Evolutionary conservation across 331 rosid species (phyloP), one percentile per base, ranked within the genome.

Genomic region (Acacia concinna): DNA sequence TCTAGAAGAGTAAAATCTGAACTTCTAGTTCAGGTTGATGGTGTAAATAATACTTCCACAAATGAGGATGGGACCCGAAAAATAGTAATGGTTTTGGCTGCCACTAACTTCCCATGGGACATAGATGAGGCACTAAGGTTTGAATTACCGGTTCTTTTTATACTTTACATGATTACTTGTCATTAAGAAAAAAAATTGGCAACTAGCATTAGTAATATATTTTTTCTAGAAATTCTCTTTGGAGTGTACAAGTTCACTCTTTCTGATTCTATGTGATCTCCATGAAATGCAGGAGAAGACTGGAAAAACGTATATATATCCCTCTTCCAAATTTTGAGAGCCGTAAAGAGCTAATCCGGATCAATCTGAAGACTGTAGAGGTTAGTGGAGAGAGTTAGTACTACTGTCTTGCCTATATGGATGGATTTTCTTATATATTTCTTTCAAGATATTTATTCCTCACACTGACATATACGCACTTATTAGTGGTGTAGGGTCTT

Each of bases 71-170:
- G 99, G 68, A 90, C 90, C 78, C 93, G 94, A 30, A 91, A 96
- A 86, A 87, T 96, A 74, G 99, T 96, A 74, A 93, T 96, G 98
- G 98, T 96, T 81, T 84, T 96, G 86, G 99, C 98, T 37, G 98
- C 99, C 43, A 96, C 99, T 49, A 96, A 96, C 92, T 91, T 96
- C 69, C 99, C 97, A 14, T 93, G 99, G 99, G 99, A 96, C 87
- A 93, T 96, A 57, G 99, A 96, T 30, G 99, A 92, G 87, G 98
- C 98, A 27, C 87, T 94, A 49, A 90, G 98, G 98, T 94, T 28
- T 67, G 83, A 38, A 25, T 52, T 62, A n/a, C 31, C 62, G 6
- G 14, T 44, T 80, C 27, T 68, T 75, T 71, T 49, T 52, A 37
- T 38, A 13, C 57, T 44, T 31, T 31, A 17, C 80, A n/a, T 41